Evolutionary conservation across 2,329 filamentous ascomycete genomes (phyloP).

Genomic region (Aspergillus phoenicis): DNA sequence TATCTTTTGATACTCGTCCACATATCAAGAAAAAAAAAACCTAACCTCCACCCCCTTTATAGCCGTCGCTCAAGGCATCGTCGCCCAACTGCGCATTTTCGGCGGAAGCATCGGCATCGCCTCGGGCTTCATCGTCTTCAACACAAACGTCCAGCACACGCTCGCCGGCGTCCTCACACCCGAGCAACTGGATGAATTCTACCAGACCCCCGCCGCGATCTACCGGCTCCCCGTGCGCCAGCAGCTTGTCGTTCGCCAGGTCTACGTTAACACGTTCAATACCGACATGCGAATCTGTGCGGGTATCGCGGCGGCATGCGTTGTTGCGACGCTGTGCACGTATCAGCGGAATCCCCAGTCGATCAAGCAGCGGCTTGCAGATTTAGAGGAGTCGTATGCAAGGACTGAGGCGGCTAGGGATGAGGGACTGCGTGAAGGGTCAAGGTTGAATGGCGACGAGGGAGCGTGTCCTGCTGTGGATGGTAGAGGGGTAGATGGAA

Average conservation of each 20-base stretch:
- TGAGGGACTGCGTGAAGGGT: neutral
- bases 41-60: neutral
- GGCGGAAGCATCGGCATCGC: constrained; percentile 12
- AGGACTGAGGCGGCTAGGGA: constrained; percentile 1
- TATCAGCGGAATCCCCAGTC: constrained; percentile 9
- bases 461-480: neutral
- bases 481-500: neutral
- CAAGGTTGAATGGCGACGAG: neutral
- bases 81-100: constrained; percentile 12
- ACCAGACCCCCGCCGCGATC: constrained; percentile 2
- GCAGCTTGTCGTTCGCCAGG: constrained; percentile 6
- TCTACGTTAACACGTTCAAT: constrained; percentile 2
- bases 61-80: constrained; percentile 11
- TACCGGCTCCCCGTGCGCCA: neutral
- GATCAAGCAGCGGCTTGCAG: constrained; percentile 9
- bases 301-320: neutral
- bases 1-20: neutral
- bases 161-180: constrained; percentile 1
- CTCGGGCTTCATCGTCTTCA: constrained; percentile 10
- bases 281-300: constrained; percentile 9
- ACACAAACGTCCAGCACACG: constrained; percentile 1
- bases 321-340: constrained; percentile 7
- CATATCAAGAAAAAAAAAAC: neutral
- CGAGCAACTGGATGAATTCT: constrained; percentile 5
- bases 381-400: constrained; percentile 5